Evolutionary conservation across 75 land plant genomes (phyloP).

Genomic region (Ceratopteris richardii): DNA sequence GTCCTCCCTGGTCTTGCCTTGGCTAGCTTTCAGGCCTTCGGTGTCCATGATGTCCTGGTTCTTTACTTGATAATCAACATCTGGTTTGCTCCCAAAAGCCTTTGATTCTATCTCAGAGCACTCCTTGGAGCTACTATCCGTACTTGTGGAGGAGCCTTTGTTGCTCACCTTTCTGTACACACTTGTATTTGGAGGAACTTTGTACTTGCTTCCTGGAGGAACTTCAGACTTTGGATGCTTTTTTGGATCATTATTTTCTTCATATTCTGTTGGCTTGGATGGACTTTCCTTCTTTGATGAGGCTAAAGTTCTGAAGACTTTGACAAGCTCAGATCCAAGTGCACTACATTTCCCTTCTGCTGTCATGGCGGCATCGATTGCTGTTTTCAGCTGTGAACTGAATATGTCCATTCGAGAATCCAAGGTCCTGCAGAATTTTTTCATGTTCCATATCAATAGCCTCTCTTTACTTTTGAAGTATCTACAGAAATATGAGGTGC

Average conservation of each 20-base stretch:
- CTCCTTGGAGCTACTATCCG: neutral
- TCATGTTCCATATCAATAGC: no score
- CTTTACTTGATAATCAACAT: neutral
- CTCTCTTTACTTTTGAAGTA: no score
- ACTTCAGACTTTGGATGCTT: neutral
- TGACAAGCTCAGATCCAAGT: conserved; percentile 29
- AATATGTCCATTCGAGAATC: conserved; percentile 15
- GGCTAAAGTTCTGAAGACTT: conserved; percentile 21
- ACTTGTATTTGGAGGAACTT: neutral
- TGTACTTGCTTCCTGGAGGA: neutral
- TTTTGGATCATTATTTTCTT: neutral
- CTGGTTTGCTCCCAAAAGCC: neutral
- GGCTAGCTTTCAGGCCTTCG: neutral
- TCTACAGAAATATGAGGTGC: no score
- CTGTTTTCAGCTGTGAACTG: conserved; percentile 9
- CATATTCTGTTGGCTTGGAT: neutral
- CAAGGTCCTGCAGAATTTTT: conserved; percentile 12
- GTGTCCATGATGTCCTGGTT: neutral
- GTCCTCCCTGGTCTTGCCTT: neutral
- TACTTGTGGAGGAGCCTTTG: neutral
- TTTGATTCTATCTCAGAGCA: neutral
- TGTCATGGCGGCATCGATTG: conserved; percentile 22
- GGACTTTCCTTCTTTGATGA: conserved; percentile 6
- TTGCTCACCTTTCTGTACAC: neutral
- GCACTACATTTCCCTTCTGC: conserved; percentile 28